Evolutionary conservation across 192 early-diverging fungal genomes (phyloP), one percentile per base, ranked within the genome.

Genomic region (Coemansia sp.): DNA sequence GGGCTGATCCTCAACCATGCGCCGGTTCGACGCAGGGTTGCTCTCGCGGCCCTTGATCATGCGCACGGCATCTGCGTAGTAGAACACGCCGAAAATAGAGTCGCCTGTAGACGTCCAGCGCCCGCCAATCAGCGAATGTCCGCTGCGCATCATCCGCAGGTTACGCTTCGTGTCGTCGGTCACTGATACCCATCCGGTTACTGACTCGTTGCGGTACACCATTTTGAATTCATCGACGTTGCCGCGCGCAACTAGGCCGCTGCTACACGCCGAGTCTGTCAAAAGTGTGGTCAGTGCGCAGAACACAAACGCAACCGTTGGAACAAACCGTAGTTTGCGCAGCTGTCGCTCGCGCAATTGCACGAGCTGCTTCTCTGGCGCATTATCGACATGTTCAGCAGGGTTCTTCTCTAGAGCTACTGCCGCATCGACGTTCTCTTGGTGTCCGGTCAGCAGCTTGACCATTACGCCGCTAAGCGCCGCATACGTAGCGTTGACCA

Each of bases 91-190:
- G 83, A 92, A 97, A 11, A 92, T 85, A 1, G 90, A 91, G 54
- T 92, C 90, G 4, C 69, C 66, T 6, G 88, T 85, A 6, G 77
- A 54, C 19, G 78, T 73, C 82, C 87, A 94, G 35, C 85, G 74
- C n/a, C 93, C 93, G 26, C 95, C 95, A 37, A 97, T 83, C 41
- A 97, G 72, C 29, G 93, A 93, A 66, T 97, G 91, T 23, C 94
- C 93, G 66, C 87, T 88, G 62, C 93, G 90, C 79, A 97, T 77
- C 23, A 94, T 48, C 3, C 88, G 85, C 41, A 92, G 73, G 26
- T 83, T 75, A 57, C 88, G 78, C 47, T 82, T 57, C 20, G 75
- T 60, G 29, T 81, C 73, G 39, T 78, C 82, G 16, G 89, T 72
- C 4, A 91, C 87, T 20, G 84, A 85, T 23, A 97, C 75, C 88